Percentiles rank a stretch among this genome's conserved stretches.
phyloP scores from a whole-genome alignment of 441 rosid species.

The Euphorbia celastroides region DNA sequence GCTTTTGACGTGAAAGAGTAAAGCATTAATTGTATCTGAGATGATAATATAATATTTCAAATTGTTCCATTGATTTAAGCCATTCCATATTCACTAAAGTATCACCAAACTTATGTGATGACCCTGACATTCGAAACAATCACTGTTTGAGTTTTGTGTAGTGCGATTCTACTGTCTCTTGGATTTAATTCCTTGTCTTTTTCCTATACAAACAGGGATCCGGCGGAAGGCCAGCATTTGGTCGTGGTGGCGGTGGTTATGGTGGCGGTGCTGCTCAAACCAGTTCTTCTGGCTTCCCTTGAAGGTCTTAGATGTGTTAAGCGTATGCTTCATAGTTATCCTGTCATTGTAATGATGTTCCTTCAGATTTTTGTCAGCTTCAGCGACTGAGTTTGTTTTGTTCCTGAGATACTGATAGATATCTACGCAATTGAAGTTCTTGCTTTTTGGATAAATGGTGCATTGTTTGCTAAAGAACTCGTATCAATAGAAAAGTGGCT shows the following conservation, averaged over 20 bases:
- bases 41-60: too few species aligned
- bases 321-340: background rate
- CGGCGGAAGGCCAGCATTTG: constrained; percentile 72
- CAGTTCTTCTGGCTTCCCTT: constrained; percentile 47
- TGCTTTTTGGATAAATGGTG: background rate
- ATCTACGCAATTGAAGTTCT: background rate
- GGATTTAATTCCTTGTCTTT: background rate
- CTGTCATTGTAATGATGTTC: background rate
- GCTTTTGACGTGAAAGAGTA: too few species aligned
- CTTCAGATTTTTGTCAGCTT: constrained; percentile 4
- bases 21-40: too few species aligned
- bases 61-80: too few species aligned
- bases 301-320: constrained; percentile 12
- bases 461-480: background rate
- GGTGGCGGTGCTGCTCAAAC: constrained; percentile 43
- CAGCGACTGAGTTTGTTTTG: constrained; percentile 11
- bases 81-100: background rate
- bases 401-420: background rate
- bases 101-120: background rate
- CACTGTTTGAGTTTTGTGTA: background rate
- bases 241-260: constrained; percentile 69
- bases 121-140: background rate
- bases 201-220: constrained; percentile 39
- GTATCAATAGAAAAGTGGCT: background rate
- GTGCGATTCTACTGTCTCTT: background rate